Conservation (phyloP, 2,329 filamentous ascomycete genomes). For the Fusarium sp. region DNA sequence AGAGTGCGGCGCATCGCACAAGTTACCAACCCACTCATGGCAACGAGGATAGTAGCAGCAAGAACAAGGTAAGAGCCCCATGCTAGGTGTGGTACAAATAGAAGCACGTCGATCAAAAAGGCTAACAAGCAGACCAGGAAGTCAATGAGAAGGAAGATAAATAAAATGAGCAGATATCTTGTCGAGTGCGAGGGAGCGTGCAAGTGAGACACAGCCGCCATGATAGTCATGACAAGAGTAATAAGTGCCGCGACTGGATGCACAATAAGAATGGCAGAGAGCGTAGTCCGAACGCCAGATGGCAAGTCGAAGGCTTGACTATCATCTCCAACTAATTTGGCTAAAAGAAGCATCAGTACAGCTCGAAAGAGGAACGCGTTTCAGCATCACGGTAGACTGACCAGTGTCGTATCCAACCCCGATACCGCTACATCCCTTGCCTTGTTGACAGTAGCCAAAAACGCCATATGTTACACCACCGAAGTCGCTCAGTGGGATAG, state of each 20-base stretch:
- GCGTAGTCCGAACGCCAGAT: slow-evolving; percentile 64
- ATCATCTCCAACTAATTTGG: slow-evolving; percentile 44
- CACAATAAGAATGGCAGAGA: slow-evolving; percentile 92
- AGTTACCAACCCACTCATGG: slow-evolving; percentile 83
- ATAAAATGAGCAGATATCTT: slow-evolving; percentile 84
- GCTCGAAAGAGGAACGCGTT: not conserved
- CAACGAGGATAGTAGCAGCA: slow-evolving; percentile 86
- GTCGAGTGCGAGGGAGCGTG: slow-evolving; percentile 90
- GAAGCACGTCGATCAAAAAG: slow-evolving; percentile 91
- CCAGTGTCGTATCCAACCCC: slow-evolving; percentile 88
- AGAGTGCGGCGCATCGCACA: slow-evolving; percentile 95
- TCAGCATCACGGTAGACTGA: slow-evolving; percentile 59
- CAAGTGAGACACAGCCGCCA: slow-evolving; percentile 85
- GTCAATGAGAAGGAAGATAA: slow-evolving; percentile 88
- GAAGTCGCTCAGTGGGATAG: slow-evolving; percentile 84
- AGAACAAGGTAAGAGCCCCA: slow-evolving; percentile 97
- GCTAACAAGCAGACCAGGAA: slow-evolving; percentile 85
- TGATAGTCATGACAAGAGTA: slow-evolving; percentile 83
- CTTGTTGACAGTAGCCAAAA: slow-evolving; percentile 83
- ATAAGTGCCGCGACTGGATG: slow-evolving; percentile 91
- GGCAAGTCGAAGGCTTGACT: slow-evolving; percentile 67
- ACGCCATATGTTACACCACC: slow-evolving; percentile 87
- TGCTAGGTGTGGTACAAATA: slow-evolving; percentile 92
- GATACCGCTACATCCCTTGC: slow-evolving; percentile 73
- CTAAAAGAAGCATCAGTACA: slow-evolving; percentile 37